Conservation (phyloP, 768 basidiomycete genomes). For the Trametes coccinea region DNA sequence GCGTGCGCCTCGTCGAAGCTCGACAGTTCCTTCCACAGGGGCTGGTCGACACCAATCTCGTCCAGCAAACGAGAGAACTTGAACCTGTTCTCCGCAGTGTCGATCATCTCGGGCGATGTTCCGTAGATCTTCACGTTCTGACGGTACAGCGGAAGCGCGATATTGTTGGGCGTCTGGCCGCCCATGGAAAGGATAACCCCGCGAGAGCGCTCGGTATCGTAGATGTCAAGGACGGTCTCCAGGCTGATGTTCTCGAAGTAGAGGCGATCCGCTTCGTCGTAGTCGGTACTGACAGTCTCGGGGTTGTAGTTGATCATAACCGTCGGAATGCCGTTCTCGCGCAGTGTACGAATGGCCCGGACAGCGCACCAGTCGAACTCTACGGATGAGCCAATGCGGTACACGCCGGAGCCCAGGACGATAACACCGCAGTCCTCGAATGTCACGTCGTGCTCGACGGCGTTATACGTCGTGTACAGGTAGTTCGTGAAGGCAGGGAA, state of each 20-base stretch:
- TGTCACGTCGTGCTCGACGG: constrained; percentile 85
- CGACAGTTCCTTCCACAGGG: constrained; percentile 94
- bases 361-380: constrained; percentile 99
- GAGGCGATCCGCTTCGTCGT: constrained; percentile 96
- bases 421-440: constrained; percentile 95
- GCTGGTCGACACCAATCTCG: constrained; percentile 98
- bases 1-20: constrained; percentile 82
- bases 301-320: constrained; percentile 99
- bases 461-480: constrained; percentile 97
- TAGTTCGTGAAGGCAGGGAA: constrained; percentile 99
- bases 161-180: constrained; percentile 98
- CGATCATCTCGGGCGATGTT: constrained; percentile 99
- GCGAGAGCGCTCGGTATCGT: constrained; percentile 84
- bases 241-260: constrained; percentile 99
- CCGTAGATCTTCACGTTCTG: constrained; percentile 99
- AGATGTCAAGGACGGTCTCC: constrained; percentile 96
- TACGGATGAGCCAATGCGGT: constrained; percentile 98
- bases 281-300: constrained; percentile 98
- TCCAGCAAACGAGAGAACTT: constrained; percentile 98
- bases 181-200: constrained; percentile 98
- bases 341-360: constrained; percentile 91
- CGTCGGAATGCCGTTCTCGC: constrained; percentile 91
- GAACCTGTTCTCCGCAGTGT: constrained; percentile 98
- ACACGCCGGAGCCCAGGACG: constrained; percentile 97
- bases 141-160: constrained; percentile 91